phyloP scores from a whole-genome alignment of 176 grass and related monocot genomes.

The Phoenix roebelenii region DNA sequence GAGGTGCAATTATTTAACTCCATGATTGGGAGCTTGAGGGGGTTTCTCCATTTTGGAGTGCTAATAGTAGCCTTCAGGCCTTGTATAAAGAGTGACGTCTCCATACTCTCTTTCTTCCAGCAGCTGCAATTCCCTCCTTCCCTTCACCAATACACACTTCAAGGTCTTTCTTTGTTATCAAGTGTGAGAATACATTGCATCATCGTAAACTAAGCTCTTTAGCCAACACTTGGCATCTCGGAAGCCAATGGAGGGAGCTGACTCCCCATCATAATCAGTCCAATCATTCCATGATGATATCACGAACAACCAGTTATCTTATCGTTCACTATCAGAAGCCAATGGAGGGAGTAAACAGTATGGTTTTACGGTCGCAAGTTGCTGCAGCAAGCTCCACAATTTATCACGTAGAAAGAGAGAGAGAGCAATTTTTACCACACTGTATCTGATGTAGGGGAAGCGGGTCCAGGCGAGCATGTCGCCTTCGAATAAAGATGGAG shows the following conservation, averaged over 20 bases:
- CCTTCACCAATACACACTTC: no score
- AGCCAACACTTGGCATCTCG: neutral
- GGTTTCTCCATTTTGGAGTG: neutral
- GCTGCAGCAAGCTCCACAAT: no score
- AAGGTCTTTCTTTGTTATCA: no score
- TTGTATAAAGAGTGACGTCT: conserved; percentile 41
- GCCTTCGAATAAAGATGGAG: no score
- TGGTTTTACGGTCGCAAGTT: no score
- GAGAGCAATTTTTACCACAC: no score
- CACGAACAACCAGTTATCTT: neutral
- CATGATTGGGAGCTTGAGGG: conserved; percentile 13
- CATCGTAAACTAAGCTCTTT: neutral
- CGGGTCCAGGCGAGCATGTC: no score
- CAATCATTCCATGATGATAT: neutral
- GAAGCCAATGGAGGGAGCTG: neutral
- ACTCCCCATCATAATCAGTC: neutral
- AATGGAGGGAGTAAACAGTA: no score
- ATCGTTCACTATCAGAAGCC: no score
- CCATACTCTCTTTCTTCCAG: conserved; percentile 20
- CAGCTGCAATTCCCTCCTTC: neutral
- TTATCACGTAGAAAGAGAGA: no score
- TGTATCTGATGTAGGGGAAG: no score
- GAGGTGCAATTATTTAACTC: conserved; percentile 28
- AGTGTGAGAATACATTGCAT: neutral
- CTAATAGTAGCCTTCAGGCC: neutral